Conservation (phyloP, 345 rosid genomes). For the Rhodamnia argentea region DNA sequence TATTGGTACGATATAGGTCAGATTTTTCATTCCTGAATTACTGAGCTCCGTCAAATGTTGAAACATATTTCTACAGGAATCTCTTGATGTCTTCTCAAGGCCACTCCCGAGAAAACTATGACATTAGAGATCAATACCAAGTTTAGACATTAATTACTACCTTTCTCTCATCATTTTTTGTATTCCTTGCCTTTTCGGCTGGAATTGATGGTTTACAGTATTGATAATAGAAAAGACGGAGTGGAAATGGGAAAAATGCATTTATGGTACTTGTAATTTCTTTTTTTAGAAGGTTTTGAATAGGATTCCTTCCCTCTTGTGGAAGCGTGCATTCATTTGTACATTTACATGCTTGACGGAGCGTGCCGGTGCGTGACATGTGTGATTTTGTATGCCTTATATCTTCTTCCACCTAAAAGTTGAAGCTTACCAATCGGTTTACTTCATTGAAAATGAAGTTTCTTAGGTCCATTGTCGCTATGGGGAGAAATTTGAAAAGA, state of each 20-base stretch:
- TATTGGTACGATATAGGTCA: neutral
- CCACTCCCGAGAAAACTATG: neutral
- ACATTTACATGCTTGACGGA: neutral
- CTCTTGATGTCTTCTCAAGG: neutral
- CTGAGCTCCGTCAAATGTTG: neutral
- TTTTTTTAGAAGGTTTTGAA: neutral
- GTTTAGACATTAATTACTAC: neutral
- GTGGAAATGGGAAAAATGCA: neutral
- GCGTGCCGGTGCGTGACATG: neutral
- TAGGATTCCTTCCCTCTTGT: neutral
- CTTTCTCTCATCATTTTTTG: neutral
- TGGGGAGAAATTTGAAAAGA: neutral
- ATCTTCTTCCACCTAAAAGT: neutral
- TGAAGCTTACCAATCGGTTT: neutral
- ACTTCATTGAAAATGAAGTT: neutral
- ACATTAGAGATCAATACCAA: neutral
- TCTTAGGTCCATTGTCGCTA: neutral
- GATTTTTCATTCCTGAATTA: neutral
- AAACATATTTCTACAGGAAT: neutral
- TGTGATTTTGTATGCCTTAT: neutral
- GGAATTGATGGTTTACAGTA: neutral
- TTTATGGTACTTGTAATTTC: neutral
- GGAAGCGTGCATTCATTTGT: neutral
- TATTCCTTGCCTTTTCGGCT: neutral
- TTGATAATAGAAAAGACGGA: neutral